Percentiles rank a stretch among this genome's conserved stretches.
Conservation (phyloP, 768 basidiomycete genomes). For the Kwoniella pini region DNA sequence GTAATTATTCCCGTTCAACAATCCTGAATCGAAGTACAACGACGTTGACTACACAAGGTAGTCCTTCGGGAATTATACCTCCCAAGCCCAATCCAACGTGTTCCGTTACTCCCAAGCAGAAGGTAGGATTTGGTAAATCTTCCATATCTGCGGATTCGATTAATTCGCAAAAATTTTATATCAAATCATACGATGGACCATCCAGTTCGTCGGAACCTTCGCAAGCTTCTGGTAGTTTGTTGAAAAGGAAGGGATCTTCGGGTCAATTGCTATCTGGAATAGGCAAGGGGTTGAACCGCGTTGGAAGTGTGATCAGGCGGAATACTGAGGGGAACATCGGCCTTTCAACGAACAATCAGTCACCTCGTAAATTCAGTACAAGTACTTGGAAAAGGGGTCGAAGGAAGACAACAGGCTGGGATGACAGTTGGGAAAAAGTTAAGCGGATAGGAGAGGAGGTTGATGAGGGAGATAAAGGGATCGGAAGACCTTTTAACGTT, state of each 20-base stretch:
- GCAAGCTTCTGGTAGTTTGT: too few relatives aligned
- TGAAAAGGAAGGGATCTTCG: slow-evolving; percentile 22
- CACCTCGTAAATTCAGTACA: neutral
- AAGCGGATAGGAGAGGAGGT: neutral
- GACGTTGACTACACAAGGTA: slow-evolving; percentile 4
- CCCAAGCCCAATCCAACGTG: neutral
- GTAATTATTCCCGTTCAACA: slow-evolving; percentile 1
- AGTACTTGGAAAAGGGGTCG: slow-evolving; percentile 1
- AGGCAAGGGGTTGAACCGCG: slow-evolving; percentile 34
- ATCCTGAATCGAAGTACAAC: neutral
- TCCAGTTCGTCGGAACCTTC: too few relatives aligned
- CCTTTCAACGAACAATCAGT: neutral
- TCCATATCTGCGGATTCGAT: slow-evolving; percentile 8
- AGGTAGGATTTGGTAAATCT: slow-evolving; percentile 1
- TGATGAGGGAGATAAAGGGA: slow-evolving; percentile 34
- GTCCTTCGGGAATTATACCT: neutral
- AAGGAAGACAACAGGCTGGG: slow-evolving; percentile 3
- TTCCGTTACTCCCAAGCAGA: slow-evolving; percentile 2
- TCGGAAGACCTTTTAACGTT: slow-evolving; percentile 40
- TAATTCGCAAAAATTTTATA: neutral
- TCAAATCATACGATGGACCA: neutral
- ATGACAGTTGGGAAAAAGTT: slow-evolving; percentile 18
- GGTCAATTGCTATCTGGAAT: slow-evolving; percentile 29
- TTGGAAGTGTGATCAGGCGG: slow-evolving; percentile 40
- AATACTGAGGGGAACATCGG: slow-evolving; percentile 12